Percentiles rank a stretch among this genome's conserved stretches.
These are phyloP conservation scores for Grosmannia serpens DNA, from an alignment of 2,329 filamentous ascomycete species.

Conservation along the genomic window DNA sequence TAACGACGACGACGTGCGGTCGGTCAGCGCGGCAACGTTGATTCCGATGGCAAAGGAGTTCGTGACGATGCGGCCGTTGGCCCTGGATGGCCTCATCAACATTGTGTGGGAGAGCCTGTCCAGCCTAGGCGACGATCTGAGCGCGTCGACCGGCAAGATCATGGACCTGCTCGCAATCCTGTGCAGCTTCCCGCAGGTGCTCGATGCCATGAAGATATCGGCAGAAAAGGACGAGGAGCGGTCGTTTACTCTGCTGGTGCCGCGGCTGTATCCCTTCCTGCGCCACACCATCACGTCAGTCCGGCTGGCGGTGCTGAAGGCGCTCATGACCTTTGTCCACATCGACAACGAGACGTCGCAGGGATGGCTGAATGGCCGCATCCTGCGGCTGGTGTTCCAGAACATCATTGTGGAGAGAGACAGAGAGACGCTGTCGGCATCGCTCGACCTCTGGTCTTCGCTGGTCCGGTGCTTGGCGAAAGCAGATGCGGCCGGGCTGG, in stretches of 20 bases:
- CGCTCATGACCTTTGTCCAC: slow-evolving; percentile 82
- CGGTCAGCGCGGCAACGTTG: slow-evolving; percentile 92
- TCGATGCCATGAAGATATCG: slow-evolving; percentile 87
- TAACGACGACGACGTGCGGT: slow-evolving; percentile 86
- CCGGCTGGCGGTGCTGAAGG: slow-evolving; percentile 82
- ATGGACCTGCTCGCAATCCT: slow-evolving; percentile 97
- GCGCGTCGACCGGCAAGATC: slow-evolving; percentile 92
- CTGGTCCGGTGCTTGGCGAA: slow-evolving; percentile 55
- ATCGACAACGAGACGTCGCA: slow-evolving; percentile 70
- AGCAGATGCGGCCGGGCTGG: slow-evolving; percentile 51
- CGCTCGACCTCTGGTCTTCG: slow-evolving; percentile 76
- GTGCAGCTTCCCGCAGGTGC: slow-evolving; percentile 84
- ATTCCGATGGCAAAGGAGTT: slow-evolving; percentile 96
- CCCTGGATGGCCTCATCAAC: slow-evolving; percentile 72
- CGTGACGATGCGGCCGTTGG: slow-evolving; percentile 67
- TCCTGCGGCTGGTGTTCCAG: slow-evolving; percentile 82
- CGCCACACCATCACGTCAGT: slow-evolving; percentile 96
- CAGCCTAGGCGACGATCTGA: slow-evolving; percentile 92
- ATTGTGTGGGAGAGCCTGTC: slow-evolving; percentile 97
- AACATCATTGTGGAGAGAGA: slow-evolving; percentile 92
- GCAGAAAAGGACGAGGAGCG: slow-evolving; percentile 72
- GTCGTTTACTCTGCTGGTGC: slow-evolving; percentile 86
- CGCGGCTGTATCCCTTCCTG: slow-evolving; percentile 88
- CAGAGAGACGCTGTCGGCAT: slow-evolving; percentile 67
- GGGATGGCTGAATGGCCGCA: slow-evolving; percentile 86